A percentile compares a stretch with the other conserved stretches of the same genome.
Evolutionary conservation across 179 eudicot species (phyloP).

Genomic region (Silene coronaria): DNA sequence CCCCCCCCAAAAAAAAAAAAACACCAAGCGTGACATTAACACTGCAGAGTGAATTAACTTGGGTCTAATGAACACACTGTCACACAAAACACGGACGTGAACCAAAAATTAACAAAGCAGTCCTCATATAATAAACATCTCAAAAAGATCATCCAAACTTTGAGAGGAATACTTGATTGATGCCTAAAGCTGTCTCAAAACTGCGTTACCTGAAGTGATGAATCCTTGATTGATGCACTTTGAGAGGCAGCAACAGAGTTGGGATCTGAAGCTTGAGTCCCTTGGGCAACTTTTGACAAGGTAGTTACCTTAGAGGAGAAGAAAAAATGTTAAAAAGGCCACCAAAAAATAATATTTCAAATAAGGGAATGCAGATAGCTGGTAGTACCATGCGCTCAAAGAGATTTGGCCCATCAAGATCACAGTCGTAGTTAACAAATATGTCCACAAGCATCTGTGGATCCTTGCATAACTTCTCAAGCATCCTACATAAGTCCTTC

Average conservation of each 20-base stretch:
- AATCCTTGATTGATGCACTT: slow-evolving; percentile 69
- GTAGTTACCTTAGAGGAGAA: slow-evolving; percentile 49
- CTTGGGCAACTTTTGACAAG: slow-evolving; percentile 84
- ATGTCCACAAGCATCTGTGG: slow-evolving; percentile 94
- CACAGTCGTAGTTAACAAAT: slow-evolving; percentile 93
- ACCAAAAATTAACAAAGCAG: neutral
- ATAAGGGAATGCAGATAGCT: neutral
- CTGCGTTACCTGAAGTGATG: slow-evolving; percentile 77
- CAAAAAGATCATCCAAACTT: neutral
- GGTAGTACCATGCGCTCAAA: slow-evolving; percentile 80
- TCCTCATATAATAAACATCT: neutral
- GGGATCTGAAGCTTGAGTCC: slow-evolving; percentile 78
- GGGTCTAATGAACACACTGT: neutral
- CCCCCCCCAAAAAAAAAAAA: no score
- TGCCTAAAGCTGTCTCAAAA: slow-evolving; percentile 12
- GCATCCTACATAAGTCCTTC: slow-evolving; percentile 57
- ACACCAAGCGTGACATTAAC: no score
- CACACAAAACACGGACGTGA: neutral
- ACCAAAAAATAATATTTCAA: neutral
- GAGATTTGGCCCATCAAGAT: slow-evolving; percentile 82
- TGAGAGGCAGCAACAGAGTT: slow-evolving; percentile 62
- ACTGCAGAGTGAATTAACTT: neutral
- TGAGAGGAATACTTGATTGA: neutral
- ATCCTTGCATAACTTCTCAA: slow-evolving; percentile 92
- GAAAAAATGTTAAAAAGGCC: neutral